These are phyloP conservation scores for Furcasterigmium sp. DNA, from an alignment of 2,329 filamentous ascomycete species.

Conservation along the genomic window DNA sequence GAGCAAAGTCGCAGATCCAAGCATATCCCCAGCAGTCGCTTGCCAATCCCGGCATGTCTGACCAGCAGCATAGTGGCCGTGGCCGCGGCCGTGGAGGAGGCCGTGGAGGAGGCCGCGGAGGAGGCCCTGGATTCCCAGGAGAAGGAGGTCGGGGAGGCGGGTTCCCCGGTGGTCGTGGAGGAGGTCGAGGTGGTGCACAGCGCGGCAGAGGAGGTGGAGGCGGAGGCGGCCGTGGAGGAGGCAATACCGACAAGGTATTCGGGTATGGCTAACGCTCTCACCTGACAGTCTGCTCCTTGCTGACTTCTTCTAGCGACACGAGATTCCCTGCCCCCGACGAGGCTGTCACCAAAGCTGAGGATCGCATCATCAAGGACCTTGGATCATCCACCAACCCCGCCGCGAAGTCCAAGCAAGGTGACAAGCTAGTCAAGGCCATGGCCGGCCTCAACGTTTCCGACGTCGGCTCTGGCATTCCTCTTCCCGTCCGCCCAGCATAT, in stretches of 20 bases:
- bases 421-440: conserved; percentile 18
- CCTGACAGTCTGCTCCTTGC: conserved; percentile 9
- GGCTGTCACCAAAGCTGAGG: conserved; percentile 29
- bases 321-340: conserved; percentile 17
- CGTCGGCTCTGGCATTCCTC: conserved; percentile 7
- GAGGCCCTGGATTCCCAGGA: conserved; percentile 7
- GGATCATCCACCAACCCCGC: conserved; percentile 18
- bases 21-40: background rate
- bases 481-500: conserved; percentile 45
- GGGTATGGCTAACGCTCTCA: conserved; percentile 7
- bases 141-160: conserved; percentile 4
- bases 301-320: conserved; percentile 3
- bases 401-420: conserved; percentile 6
- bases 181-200: conserved; percentile 11
- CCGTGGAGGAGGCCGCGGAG: conserved; percentile 11
- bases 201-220: conserved; percentile 7
- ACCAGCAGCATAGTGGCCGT: conserved; percentile 1
- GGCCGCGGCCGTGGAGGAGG: conserved; percentile 4
- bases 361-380: conserved; percentile 30
- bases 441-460: conserved; percentile 2
- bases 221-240: conserved; percentile 12
- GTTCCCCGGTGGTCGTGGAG: conserved; percentile 7
- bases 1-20: no score
- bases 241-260: conserved; percentile 8
- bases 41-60: background rate